Conservation (phyloP, 2,329 filamentous ascomycete species). For the Ramichloridium luteum region DNA sequence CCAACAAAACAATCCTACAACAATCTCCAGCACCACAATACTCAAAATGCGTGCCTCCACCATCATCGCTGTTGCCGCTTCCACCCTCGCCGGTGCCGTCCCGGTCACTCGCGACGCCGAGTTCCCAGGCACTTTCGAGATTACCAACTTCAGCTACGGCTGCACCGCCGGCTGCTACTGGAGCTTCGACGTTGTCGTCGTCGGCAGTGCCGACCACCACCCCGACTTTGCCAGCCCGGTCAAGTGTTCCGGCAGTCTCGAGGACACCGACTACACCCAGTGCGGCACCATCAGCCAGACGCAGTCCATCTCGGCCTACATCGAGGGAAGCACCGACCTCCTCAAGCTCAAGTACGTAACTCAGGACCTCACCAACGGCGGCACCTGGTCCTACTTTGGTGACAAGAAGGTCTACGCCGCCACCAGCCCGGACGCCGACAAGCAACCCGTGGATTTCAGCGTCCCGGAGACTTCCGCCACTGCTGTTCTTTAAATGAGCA, state of each 20-base stretch:
- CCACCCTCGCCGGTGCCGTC: constrained; percentile 12
- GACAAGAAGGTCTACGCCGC: constrained; percentile 14
- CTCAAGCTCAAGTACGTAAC: constrained; percentile 15
- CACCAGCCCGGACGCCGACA: constrained; percentile 10
- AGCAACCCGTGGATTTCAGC: constrained; percentile 11
- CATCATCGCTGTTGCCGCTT: constrained; percentile 12
- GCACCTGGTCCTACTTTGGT: constrained; percentile 11
- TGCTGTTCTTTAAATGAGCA: too few species aligned
- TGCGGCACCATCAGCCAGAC: constrained; percentile 11
- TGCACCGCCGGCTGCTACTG: constrained; percentile 15
- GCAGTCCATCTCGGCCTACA: constrained; percentile 12
- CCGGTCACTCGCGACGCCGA: constrained; percentile 4
- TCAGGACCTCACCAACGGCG: too few species aligned
- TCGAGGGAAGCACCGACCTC: constrained; percentile 11
- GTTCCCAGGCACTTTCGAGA: constrained; percentile 8
- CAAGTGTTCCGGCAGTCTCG: constrained; percentile 11
- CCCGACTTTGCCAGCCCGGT: constrained; percentile 9
- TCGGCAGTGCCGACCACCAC: constrained; percentile 9
- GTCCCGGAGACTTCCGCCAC: constrained; percentile 11
- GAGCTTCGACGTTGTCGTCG: constrained; percentile 13
- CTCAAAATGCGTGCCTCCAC: constrained; percentile 14
- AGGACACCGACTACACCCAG: constrained; percentile 11
- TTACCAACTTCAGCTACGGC: constrained; percentile 18
- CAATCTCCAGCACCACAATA: too few species aligned
- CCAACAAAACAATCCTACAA: constrained; percentile 3